A percentile compares a stretch with the other conserved stretches of the same genome.
phyloP scores from a whole-genome alignment of 106 monocot species.

The Dactylorhiza incarnata region DNA sequence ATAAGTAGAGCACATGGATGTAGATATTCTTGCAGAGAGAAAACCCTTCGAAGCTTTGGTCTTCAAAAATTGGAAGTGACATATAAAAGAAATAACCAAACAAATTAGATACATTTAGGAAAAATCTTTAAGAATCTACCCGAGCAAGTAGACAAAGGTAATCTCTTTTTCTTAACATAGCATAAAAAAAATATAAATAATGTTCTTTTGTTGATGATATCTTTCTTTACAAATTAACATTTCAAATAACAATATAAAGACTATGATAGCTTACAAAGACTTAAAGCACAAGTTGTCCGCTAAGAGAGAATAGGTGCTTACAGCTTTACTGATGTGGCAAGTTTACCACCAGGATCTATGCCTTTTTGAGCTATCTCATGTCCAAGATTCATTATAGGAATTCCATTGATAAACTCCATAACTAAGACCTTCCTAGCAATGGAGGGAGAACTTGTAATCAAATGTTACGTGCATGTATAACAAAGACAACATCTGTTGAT shows the following conservation, averaged over 20 bases:
- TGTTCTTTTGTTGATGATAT: too few species aligned
- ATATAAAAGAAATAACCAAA: not conserved
- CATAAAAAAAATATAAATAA: not conserved
- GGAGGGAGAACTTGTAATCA: not conserved
- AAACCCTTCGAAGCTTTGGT: not conserved
- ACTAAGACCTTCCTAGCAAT: conserved; percentile 72
- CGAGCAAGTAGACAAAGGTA: not conserved
- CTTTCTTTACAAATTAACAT: not conserved
- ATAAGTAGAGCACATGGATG: not conserved
- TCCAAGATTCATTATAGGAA: conserved; percentile 86
- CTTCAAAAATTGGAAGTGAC: not conserved
- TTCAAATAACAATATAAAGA: not conserved
- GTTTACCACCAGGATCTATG: conserved; percentile 75
- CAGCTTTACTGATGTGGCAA: conserved; percentile 72
- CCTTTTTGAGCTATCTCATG: conserved; percentile 79
- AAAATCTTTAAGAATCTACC: not conserved
- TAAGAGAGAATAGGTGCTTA: conserved; percentile 30
- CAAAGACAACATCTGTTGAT: not conserved
- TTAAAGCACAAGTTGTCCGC: not conserved
- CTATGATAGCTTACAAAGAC: not conserved
- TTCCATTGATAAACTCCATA: conserved; percentile 94
- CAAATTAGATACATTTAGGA: not conserved
- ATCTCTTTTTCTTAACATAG: not conserved
- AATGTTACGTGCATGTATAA: not conserved
- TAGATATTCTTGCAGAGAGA: not conserved